Percentiles rank a stretch among this genome's conserved stretches.
phyloP scores from a whole-genome alignment of 2,329 filamentous ascomycete genomes.

The Hypoxylon sp. region DNA sequence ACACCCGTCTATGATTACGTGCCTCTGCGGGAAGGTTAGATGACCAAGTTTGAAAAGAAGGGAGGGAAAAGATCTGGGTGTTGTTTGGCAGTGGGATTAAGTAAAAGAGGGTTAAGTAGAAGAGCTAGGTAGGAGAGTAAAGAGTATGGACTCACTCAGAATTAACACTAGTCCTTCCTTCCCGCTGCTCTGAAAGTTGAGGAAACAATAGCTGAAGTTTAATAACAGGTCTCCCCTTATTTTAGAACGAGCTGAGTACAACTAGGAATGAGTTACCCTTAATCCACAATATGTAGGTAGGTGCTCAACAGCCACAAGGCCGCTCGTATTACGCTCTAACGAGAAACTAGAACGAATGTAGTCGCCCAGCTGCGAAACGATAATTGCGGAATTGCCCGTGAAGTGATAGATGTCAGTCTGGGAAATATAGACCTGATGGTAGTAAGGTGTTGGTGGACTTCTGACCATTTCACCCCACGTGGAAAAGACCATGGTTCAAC shows the following conservation, averaged over 20 bases:
- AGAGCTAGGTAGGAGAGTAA: not conserved
- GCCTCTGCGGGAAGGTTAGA: slow-evolving; percentile 11
- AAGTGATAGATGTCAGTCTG: not conserved
- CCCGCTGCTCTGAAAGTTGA: not conserved
- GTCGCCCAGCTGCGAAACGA: slow-evolving; percentile 13
- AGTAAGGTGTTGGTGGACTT: slow-evolving; percentile 7
- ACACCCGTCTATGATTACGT: not conserved
- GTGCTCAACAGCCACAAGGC: slow-evolving; percentile 15
- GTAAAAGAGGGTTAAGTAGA: not conserved
- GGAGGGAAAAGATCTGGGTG: no score
- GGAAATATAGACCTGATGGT: not conserved
- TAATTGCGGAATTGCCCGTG: slow-evolving; percentile 19
- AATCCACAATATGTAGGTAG: not conserved
- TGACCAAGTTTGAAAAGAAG: not conserved
- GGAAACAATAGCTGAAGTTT: not conserved
- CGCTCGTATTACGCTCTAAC: slow-evolving; percentile 9
- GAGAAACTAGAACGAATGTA: slow-evolving; percentile 33
- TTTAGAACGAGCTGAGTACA: slow-evolving; percentile 5
- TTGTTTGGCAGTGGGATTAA: not conserved
- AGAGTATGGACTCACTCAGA: not conserved
- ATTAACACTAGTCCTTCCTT: not conserved
- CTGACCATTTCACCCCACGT: slow-evolving; percentile 16
- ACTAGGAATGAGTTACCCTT: slow-evolving; percentile 2
- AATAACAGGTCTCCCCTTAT: slow-evolving; percentile 4
- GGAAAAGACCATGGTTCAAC: slow-evolving; percentile 7